Base-by-base conservation (phyloP, 2,329 filamentous ascomycete species). In the Clonostachys rhizophaga region DNA sequence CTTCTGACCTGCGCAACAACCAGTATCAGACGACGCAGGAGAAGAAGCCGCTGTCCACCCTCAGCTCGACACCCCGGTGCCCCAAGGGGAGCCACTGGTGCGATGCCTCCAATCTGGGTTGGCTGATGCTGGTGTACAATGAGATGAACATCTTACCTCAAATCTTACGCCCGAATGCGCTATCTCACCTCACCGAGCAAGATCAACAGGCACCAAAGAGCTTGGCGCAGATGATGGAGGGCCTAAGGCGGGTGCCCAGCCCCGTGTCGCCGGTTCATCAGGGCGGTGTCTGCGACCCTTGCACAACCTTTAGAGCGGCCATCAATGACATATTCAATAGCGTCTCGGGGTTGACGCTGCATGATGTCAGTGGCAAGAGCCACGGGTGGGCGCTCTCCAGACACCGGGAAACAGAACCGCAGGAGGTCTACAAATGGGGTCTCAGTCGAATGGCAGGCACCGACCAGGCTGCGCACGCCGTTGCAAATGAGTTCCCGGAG, bases 91-190 rank as follows among this genome's bases (percentile, higher is more conserved):
- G 68, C 46, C 74, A 72, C 46, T 61, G 63, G 54, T 80, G 76
- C 47, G 77, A 80, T 50, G 74, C 75, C 0, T 68, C 69, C 0
- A 78, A 76, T 46, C 62, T 80, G 0, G 76, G 76, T 4, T 80
- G 75, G 74, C 54, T 78, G 34, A 75, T 79, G 69, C 62, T 77
- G n/a, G 60, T 71, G 0, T 74, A 71, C 46, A 71, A 71, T 44
- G 72, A 78, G 51, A 60, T 78, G 45, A 65, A 67, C 40, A 58
- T 78, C 1, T 54, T 77, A 3, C 59, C 66, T 4, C 65, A 63
- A 6, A 60, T 76, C n/a, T 24, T 52, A 34, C 41, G 46, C 16
- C 47, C 47, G 13, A 42, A 45, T 16, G 45, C 49, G 11, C 24
- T 49, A 6, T 47, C 45, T 9, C 50, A 52, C 33, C 43, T 48